A percentile compares a stretch with the other conserved stretches of the same genome.
Conservation (phyloP, 1,139 yeast species). For the Nadsonia starkeyi-henricii region DNA sequence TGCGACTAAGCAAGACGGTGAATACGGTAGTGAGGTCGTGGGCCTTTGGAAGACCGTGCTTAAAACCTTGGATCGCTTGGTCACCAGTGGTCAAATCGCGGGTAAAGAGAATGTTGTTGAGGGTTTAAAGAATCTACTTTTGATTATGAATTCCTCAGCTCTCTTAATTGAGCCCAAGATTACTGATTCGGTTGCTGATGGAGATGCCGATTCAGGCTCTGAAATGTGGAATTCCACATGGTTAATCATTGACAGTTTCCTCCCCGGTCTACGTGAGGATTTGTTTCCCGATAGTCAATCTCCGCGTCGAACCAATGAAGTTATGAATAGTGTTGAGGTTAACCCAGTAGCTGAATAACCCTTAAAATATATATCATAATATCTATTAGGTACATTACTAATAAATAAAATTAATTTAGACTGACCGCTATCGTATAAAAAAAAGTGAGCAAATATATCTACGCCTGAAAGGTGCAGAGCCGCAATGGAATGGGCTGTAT, state of each 20-base stretch:
- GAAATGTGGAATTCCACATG: conserved; percentile 31
- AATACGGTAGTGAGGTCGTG: conserved; percentile 23
- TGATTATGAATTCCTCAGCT: conserved; percentile 29
- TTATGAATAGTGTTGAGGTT: no score
- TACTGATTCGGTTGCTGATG: conserved; percentile 18
- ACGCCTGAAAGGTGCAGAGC: no score
- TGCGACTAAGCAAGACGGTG: conserved; percentile 20
- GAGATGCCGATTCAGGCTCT: conserved; percentile 19
- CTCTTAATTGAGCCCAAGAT: conserved; percentile 12
- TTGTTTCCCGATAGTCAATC: conserved; percentile 10
- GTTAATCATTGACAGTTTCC: conserved; percentile 30
- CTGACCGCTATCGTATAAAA: no score
- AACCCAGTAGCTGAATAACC: no score
- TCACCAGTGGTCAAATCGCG: conserved; percentile 27
- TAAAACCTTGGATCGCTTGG: conserved; percentile 34
- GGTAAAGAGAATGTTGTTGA: conserved; percentile 48
- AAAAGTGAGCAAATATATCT: no score
- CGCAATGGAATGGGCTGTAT: no score
- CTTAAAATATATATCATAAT: no score
- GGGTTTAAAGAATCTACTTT: conserved; percentile 43
- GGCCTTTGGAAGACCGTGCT: conserved; percentile 33
- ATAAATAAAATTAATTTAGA: no score
- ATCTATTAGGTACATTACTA: no score
- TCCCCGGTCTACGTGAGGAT: conserved; percentile 32
- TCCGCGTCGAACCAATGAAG: background rate